Evolutionary conservation across 2,329 filamentous ascomycete genomes (phyloP).

Genomic region (Elsinoe batatas): DNA sequence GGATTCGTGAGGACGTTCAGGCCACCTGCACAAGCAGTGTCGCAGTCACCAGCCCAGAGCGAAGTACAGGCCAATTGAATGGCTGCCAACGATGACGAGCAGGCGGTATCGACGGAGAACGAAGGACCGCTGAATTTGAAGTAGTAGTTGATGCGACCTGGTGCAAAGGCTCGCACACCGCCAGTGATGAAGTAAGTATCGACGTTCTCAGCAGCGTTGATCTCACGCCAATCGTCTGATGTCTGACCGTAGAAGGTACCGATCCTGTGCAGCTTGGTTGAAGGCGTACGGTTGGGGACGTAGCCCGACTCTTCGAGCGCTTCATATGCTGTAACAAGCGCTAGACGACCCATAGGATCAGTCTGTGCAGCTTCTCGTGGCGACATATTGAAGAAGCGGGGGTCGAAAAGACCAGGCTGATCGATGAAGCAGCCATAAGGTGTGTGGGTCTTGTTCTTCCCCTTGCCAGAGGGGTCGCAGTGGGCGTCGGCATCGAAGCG

Average conservation of each 20-base stretch:
- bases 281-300: conserved; percentile 60
- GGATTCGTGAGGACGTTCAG: conserved; percentile 71
- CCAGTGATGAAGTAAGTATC: conserved; percentile 60
- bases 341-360: conserved; percentile 71
- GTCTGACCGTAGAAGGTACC: conserved; percentile 68
- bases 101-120: conserved; percentile 67
- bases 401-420: conserved; percentile 67
- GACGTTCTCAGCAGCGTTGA: conserved; percentile 62
- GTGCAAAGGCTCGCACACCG: conserved; percentile 51
- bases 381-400: conserved; percentile 82
- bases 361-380: conserved; percentile 70
- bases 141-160: conserved; percentile 62
- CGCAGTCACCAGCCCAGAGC: conserved; percentile 65
- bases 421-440: conserved; percentile 69
- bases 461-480: conserved; percentile 60
- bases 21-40: conserved; percentile 71
- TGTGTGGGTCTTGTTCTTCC: conserved; percentile 66
- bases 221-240: conserved; percentile 67
- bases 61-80: conserved; percentile 64
- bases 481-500: conserved; percentile 66
- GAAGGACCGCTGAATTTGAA: conserved; percentile 68
- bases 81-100: conserved; percentile 62
- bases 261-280: conserved; percentile 54
- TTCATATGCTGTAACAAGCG: conserved; percentile 68
- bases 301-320: conserved; percentile 74